Evolutionary conservation across 345 rosid genomes (phyloP).

Genomic region (Eucalyptus regnans): DNA sequence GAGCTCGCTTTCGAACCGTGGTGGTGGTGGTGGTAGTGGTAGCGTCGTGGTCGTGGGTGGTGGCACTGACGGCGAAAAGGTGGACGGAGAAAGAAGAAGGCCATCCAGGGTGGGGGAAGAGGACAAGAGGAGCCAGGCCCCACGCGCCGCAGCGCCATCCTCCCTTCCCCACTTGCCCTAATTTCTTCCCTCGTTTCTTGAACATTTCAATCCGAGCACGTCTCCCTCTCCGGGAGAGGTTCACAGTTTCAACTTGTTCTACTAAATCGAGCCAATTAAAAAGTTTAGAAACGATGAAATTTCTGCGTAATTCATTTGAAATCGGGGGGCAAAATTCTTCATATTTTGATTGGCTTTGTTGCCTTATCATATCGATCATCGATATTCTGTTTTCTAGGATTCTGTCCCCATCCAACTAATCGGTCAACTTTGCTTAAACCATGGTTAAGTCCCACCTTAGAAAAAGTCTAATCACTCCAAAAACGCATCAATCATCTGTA

Average conservation of each 20-base stretch:
- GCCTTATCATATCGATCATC: neutral
- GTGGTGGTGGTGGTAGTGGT: neutral
- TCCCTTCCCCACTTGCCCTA: neutral
- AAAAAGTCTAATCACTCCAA: neutral
- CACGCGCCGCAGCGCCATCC: constrained; percentile 30
- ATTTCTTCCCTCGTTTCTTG: neutral
- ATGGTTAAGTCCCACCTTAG: constrained; percentile 6
- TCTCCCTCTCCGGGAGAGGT: neutral
- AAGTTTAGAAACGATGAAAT: neutral
- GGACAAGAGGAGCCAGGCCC: constrained; percentile 17
- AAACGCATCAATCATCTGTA: constrained; percentile 2
- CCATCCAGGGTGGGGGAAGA: constrained; percentile 17
- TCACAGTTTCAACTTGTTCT: neutral
- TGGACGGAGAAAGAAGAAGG: neutral
- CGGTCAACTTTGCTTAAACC: constrained; percentile 34
- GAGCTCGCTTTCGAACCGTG: neutral
- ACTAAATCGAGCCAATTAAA: neutral
- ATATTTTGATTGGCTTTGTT: neutral
- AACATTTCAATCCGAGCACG: neutral
- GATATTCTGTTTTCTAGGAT: neutral
- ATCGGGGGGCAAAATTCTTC: rapidly evolving
- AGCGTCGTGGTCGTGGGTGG: neutral
- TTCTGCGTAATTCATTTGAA: neutral
- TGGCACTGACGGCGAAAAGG: constrained; percentile 1
- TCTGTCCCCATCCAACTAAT: constrained; percentile 1